Conservation (phyloP, 768 basidiomycete species). For the Gloeopeniophorella convolvens region DNA sequence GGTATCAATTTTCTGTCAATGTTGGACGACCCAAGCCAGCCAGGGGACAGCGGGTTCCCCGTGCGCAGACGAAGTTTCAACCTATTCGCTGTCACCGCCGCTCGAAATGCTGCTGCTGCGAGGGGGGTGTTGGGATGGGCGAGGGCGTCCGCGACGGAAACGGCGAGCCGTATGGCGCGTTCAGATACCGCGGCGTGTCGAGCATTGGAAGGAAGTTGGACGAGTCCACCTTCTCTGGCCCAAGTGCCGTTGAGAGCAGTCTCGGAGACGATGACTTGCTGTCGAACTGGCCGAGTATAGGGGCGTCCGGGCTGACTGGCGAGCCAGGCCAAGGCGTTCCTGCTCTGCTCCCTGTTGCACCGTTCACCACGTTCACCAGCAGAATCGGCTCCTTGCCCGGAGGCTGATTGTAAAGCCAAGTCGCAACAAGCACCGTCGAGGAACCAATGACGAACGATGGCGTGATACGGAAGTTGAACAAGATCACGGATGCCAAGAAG, state of each 20-base stretch:
- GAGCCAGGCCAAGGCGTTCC: slow-evolving; percentile 37
- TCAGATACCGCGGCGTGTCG: slow-evolving; percentile 40
- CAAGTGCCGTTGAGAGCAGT: slow-evolving; percentile 39
- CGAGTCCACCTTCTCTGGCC: slow-evolving; percentile 24
- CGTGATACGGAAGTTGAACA: slow-evolving; percentile 90
- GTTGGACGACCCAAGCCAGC: neutral
- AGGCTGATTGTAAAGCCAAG: slow-evolving; percentile 93
- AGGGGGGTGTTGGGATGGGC: slow-evolving; percentile 27
- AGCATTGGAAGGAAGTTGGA: slow-evolving; percentile 37
- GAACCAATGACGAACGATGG: slow-evolving; percentile 82
- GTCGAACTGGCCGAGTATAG: slow-evolving; percentile 55
- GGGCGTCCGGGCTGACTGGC: slow-evolving; percentile 43
- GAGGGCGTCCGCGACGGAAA: slow-evolving; percentile 45
- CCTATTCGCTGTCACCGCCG: neutral
- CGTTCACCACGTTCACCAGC: slow-evolving; percentile 27
- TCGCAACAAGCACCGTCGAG: slow-evolving; percentile 77
- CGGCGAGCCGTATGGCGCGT: slow-evolving; percentile 44
- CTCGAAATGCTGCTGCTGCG: slow-evolving; percentile 14
- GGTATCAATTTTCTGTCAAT: slow-evolving; percentile 15
- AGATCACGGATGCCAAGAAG: slow-evolving; percentile 85
- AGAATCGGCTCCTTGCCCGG: slow-evolving; percentile 32
- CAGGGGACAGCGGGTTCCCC: neutral
- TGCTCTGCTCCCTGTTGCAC: slow-evolving; percentile 27
- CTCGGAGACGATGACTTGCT: slow-evolving; percentile 44
- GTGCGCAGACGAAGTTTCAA: neutral